Conservation (phyloP, 1,139 yeast genomes). For the Candida anutae region DNA sequence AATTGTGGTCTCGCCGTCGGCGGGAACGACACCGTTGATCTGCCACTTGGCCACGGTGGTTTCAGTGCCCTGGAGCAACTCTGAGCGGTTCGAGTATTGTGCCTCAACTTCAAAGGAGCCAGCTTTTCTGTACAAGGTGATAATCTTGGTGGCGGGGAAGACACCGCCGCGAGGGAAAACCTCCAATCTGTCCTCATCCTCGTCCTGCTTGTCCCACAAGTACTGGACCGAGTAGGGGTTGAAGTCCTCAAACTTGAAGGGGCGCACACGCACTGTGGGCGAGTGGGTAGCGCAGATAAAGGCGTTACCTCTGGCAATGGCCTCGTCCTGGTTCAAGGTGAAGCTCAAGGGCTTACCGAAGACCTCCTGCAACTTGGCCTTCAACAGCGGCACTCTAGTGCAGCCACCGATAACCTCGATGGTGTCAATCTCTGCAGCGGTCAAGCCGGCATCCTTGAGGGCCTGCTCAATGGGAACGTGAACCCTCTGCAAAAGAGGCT, state of each 20-base stretch:
- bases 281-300: slow-evolving; percentile 99
- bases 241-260: slow-evolving; percentile 95
- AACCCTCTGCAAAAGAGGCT: slow-evolving; percentile 73
- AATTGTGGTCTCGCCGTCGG: slow-evolving; percentile 68
- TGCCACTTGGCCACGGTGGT: slow-evolving; percentile 76
- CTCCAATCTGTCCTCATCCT: slow-evolving; percentile 86
- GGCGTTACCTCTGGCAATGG: slow-evolving; percentile 98
- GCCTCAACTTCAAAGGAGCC: slow-evolving; percentile 87
- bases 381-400: slow-evolving; percentile 92
- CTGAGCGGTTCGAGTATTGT: slow-evolving; percentile 67
- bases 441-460: slow-evolving; percentile 67
- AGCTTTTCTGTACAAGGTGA: slow-evolving; percentile 78
- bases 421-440: slow-evolving; percentile 70
- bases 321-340: slow-evolving; percentile 98
- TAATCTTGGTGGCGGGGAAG: slow-evolving; percentile 93
- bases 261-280: slow-evolving; percentile 97
- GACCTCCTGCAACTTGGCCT: slow-evolving; percentile 69
- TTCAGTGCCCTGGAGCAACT: slow-evolving; percentile 66
- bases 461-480: slow-evolving; percentile 76
- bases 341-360: slow-evolving; percentile 86
- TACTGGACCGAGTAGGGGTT: slow-evolving; percentile 90
- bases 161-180: slow-evolving; percentile 93
- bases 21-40: slow-evolving; percentile 75
- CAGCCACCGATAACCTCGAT: slow-evolving; percentile 97
- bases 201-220: slow-evolving; percentile 91